These are phyloP conservation scores for Macrophomina tecta DNA, from an alignment of 2,329 filamentous ascomycete species.

Conservation along the genomic window DNA sequence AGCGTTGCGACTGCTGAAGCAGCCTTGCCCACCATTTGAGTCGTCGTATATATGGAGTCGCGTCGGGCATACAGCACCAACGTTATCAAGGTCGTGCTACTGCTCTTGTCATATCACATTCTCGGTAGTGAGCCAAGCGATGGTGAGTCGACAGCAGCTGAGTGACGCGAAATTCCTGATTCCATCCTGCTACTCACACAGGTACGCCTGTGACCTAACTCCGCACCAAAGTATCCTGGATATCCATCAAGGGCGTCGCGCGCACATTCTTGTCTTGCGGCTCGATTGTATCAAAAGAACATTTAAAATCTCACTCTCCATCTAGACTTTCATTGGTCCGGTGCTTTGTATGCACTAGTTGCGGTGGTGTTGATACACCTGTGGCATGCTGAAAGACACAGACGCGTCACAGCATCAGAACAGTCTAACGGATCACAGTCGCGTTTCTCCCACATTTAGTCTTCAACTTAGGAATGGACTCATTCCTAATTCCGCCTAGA, in stretches of 20 bases:
- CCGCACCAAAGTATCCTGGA: neutral
- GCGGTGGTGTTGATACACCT: neutral
- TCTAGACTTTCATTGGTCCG: neutral
- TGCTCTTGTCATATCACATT: neutral
- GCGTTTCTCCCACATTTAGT: no score
- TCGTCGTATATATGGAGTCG: neutral
- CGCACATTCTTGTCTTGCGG: neutral
- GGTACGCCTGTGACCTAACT: constrained; percentile 3
- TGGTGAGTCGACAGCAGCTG: neutral
- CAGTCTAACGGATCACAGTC: neutral
- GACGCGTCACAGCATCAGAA: neutral
- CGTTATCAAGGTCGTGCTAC: neutral
- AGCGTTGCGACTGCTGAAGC: constrained; percentile 58
- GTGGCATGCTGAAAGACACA: neutral
- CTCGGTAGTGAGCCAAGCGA: neutral
- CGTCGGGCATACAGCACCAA: neutral
- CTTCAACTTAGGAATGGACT: no score
- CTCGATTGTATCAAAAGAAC: neutral
- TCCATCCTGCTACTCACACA: constrained; percentile 6
- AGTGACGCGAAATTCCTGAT: constrained; percentile 20
- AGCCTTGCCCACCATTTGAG: neutral
- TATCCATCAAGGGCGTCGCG: neutral
- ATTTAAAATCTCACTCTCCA: no score
- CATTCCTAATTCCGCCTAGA: no score
- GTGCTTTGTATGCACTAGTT: neutral